phyloP scores from a whole-genome alignment of 345 rosid species.

The Eucalyptus pumila region DNA sequence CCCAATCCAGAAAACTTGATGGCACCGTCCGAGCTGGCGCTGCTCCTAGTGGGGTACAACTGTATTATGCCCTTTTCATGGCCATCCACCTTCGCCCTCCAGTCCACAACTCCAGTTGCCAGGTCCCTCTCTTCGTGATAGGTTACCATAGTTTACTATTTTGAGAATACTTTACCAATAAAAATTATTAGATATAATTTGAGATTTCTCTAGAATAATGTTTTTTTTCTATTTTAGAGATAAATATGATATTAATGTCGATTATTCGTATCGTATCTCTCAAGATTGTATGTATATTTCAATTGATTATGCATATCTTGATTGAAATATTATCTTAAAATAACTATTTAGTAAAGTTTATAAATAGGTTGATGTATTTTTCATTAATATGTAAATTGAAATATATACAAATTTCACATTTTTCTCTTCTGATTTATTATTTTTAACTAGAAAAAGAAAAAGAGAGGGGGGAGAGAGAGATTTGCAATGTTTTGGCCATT shows the following conservation, averaged over 20 bases:
- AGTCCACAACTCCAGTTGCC: not conserved
- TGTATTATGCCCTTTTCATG: not conserved
- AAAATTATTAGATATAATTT: not conserved
- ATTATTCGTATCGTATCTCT: not conserved
- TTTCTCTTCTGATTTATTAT: too few relatives aligned
- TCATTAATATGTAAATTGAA: not conserved
- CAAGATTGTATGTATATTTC: not conserved
- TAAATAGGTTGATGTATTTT: too few relatives aligned
- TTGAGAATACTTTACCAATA: not conserved
- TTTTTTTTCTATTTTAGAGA: not conserved
- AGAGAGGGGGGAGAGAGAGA: rapidly evolving
- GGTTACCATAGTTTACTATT: not conserved
- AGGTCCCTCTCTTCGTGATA: not conserved
- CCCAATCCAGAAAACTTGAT: not conserved
- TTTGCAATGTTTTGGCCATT: too few relatives aligned
- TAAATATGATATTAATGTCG: too few relatives aligned
- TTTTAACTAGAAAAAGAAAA: too few relatives aligned
- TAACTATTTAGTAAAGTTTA: too few relatives aligned
- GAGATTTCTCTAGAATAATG: not conserved
- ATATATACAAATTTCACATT: too few relatives aligned
- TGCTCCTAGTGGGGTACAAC: not conserved
- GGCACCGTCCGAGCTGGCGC: not conserved
- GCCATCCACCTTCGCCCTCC: not conserved
- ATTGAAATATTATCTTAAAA: not conserved
- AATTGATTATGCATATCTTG: too few relatives aligned